Base-by-base conservation (phyloP, 129 eudicot genomes). In the Artemisia argyi region DNA sequence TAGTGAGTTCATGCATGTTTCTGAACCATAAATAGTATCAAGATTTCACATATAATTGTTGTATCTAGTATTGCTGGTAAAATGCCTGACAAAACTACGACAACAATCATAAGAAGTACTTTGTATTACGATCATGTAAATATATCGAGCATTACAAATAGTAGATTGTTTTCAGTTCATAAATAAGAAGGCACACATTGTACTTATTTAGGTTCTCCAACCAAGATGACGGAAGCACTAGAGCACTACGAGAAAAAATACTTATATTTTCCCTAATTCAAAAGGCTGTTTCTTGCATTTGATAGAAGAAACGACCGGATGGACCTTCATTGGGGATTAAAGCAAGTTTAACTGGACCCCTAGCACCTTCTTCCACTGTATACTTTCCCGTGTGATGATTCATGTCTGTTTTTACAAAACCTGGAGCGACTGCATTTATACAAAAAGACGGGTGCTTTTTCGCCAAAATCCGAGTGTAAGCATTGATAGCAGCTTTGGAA, bases 341-440 rank as follows among this genome's bases (percentile, higher is more conserved):
- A 60, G 76, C 68, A 47, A 72, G 76, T 46, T 17, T 59, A 61
- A 72, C 76, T 15, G 76, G 59, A 6, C 76, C 48, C 26, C 58
- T 72, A 24, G 76, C 76, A 20, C 68, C 76, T 47, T 60, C 76
- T 47, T 60, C 68, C 1, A 72, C 76, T 0, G 76, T 72, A 58
- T 48, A 72, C 11, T 4, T 72, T 11, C 76, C 60, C 20, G 28
- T 72, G 28, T 72, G 69, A 61, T 0, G 51, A 49, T 60, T 61
- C 61, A 61, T 72, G 35, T 72, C 69, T 11, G 69, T 72, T 30
- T 60, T 72, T 2, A 47, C 35, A 60, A 72, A 72, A 48, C 69
- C 76, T 47, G 76, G 76, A 72, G 50, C 61, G 3, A 26, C 48
- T 16, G 59, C 68, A 48, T 72, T 48, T 61, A 72, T 61, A 48